Evolutionary conservation across 2,329 filamentous ascomycete species (phyloP), one percentile per base, ranked within the genome.

Genomic region (Lasiodiplodia theobromae): DNA sequence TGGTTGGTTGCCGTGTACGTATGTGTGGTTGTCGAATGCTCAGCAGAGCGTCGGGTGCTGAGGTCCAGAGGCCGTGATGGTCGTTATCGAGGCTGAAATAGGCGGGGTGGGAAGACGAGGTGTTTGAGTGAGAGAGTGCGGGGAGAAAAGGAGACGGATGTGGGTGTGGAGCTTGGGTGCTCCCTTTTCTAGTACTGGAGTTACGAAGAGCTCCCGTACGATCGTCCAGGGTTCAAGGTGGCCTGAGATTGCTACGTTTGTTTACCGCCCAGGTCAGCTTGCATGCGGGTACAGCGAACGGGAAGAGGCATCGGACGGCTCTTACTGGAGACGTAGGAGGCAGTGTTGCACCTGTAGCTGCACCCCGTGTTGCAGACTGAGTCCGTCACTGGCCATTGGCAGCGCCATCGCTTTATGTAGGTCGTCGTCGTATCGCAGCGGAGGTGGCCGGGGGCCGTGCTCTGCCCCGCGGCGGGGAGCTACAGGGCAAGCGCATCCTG

Each of bases 191-290:
- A 63, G 37, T n/a, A 12, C 53, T 21, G 14, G 25, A 18, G 34
- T 38, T 54, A 66, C 47, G 62, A 66, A 31, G 49, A 21, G 34
- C 28, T n/a, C 31, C 21, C 25, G 56, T 11, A 11, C 14, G 16
- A 37, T 11, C 25, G 38, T 62, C 6, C 23, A 28, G n/a, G 40
- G 64, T 28, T 40, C 14, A 25, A 52, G 56, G 54, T 67, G 65
- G 65, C 52, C 65, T 67, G 53, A 67, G 65, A 67, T 14, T 28
- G 49, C n/a, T 67, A 25, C 31, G 40, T 58, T 18, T 67, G 44
- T 57, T 40, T 54, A 65, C 62, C 31, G 47, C 31, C 60, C 44
- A 23, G 52, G 52, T 56, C 23, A 62, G 58, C 58, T 49, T 34
- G 54, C 54, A 40, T 38, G 21, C 7, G 18, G 12, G 14, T 28